phyloP scores from a whole-genome alignment of 345 rosid genomes.

The Eucalyptus pauciflora region DNA sequence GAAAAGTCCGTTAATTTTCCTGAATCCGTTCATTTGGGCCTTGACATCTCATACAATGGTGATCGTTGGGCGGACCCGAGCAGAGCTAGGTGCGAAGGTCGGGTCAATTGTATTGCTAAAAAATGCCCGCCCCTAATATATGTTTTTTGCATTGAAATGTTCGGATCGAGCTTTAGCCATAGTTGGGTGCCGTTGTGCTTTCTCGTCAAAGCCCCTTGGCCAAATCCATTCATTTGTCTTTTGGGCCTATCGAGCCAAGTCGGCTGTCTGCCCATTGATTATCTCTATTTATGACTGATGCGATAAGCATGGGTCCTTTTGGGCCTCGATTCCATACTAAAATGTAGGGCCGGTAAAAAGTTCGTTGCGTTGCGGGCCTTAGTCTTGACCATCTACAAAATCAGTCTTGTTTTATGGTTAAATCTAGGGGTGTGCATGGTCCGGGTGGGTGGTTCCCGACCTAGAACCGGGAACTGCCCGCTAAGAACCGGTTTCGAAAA shows the following conservation, averaged over 20 bases:
- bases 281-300: not conserved
- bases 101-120: not conserved
- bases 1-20: not conserved
- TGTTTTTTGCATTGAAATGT: not conserved
- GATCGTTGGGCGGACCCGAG: not conserved
- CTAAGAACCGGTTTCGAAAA: too few species aligned
- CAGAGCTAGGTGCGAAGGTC: not conserved
- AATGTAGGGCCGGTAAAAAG: not conserved
- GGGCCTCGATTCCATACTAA: not conserved
- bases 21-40: not conserved
- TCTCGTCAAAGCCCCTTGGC: too few species aligned
- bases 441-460: too few species aligned
- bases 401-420: not conserved
- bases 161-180: not conserved
- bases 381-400: not conserved
- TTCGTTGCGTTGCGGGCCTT: not conserved
- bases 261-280: not conserved
- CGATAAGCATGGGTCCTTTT: not conserved
- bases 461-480: rapidly evolving
- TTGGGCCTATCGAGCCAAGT: not conserved
- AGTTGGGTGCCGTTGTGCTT: too few species aligned
- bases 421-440: too few species aligned
- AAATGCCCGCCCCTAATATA: not conserved
- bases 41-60: not conserved
- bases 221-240: not conserved